Evolutionary conservation across 106 monocot species (phyloP).

Genomic region (Vanilla planifolia): DNA sequence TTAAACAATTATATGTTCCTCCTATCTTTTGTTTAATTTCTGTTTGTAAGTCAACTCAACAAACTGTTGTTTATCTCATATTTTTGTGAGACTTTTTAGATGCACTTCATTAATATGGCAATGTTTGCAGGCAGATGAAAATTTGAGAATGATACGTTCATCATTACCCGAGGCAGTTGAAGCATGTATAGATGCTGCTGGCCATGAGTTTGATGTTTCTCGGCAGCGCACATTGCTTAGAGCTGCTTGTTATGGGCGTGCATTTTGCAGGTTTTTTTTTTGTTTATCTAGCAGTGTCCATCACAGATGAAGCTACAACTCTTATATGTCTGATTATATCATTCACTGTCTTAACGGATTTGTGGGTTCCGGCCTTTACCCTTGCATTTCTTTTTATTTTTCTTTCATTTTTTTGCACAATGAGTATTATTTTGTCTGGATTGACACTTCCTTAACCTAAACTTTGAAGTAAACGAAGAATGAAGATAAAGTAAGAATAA

Average conservation of each 20-base stretch:
- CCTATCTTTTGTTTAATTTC: neutral
- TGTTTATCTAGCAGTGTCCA: neutral
- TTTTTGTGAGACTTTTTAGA: neutral
- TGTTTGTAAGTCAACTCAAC: neutral
- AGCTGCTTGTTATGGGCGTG: conserved; percentile 96
- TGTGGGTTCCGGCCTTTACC: neutral
- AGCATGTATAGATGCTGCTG: conserved; percentile 94
- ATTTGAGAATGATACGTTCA: conserved; percentile 65
- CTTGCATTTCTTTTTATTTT: neutral
- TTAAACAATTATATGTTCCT: no score
- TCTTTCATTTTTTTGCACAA: no score
- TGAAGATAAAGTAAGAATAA: neutral
- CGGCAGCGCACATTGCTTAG: conserved; percentile 78
- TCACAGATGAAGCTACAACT: neutral
- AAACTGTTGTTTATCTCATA: neutral
- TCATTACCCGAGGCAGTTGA: conserved; percentile 82
- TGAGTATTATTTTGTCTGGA: no score
- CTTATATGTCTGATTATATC: neutral
- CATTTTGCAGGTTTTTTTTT: conserved; percentile 85
- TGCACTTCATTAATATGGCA: neutral
- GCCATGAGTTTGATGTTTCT: conserved; percentile 91
- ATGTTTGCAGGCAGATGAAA: conserved; percentile 84
- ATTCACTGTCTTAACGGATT: neutral
- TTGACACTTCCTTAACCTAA: no score
- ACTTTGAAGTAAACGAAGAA: no score